phyloP scores from a whole-genome alignment of 345 rosid species.

The Linum trigynum region DNA sequence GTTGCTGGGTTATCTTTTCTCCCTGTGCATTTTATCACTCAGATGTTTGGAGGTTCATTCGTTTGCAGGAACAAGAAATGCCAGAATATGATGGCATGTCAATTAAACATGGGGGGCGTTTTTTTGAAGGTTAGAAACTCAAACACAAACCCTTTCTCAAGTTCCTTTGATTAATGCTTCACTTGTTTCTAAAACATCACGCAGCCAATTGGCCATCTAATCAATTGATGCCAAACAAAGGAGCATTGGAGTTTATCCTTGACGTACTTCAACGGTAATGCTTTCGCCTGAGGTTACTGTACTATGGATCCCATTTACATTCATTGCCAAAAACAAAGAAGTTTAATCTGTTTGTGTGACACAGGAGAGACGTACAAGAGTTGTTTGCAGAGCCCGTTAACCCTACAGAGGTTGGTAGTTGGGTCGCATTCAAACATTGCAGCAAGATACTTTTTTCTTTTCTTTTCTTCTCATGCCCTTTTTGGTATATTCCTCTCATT shows the following conservation, averaged over 20 bases:
- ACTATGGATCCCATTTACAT: neutral
- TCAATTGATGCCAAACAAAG: conserved; percentile 15
- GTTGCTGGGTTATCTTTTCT: neutral
- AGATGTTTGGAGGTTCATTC: neutral
- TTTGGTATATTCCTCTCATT: neutral
- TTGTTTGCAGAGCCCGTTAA: conserved; percentile 22
- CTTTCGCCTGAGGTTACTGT: neutral
- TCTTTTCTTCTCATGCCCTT: neutral
- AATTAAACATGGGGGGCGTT: neutral
- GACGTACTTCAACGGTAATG: conserved; percentile 21
- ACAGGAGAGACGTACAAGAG: conserved; percentile 21
- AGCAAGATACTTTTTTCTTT: neutral
- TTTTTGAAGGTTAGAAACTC: neutral
- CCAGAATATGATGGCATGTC: neutral
- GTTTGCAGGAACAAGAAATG: conserved; percentile 12
- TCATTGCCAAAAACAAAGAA: neutral
- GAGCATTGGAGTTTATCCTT: conserved; percentile 17
- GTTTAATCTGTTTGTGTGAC: neutral
- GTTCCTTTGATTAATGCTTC: conserved; percentile 4
- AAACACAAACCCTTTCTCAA: neutral
- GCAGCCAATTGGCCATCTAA: conserved; percentile 6
- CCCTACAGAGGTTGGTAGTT: conserved; percentile 16
- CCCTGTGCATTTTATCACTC: neutral
- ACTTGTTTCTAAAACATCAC: neutral
- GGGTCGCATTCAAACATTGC: neutral